A percentile compares a stretch with the other conserved stretches of the same genome.
Evolutionary conservation across 2,329 filamentous ascomycete genomes (phyloP).

Genomic region (Colletotrichum sojae): DNA sequence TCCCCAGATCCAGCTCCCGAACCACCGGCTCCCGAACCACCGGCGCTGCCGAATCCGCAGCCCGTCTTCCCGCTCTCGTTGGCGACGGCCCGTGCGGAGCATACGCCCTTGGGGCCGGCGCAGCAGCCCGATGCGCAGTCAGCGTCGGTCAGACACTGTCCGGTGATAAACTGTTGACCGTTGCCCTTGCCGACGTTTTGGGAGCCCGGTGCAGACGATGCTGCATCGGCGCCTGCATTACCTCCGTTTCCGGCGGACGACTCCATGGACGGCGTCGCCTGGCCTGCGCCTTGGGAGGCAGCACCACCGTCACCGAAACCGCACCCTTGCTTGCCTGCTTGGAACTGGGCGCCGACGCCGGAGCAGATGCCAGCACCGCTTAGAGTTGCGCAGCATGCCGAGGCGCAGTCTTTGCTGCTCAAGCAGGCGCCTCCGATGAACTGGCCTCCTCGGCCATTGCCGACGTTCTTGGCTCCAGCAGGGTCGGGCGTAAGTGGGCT

Average conservation of each 20-base stretch:
- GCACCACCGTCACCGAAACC: slow-evolving; percentile 42
- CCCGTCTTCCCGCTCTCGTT: slow-evolving; percentile 49
- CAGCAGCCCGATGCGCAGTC: slow-evolving; percentile 52
- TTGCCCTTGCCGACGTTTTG: slow-evolving; percentile 50
- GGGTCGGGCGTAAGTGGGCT: slow-evolving; percentile 46
- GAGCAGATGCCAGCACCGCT: slow-evolving; percentile 49
- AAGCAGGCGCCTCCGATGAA: slow-evolving; percentile 50
- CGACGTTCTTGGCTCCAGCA: slow-evolving; percentile 47
- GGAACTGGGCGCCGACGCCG: slow-evolving; percentile 44
- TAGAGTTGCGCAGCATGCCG: slow-evolving; percentile 44
- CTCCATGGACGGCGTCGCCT: slow-evolving; percentile 18
- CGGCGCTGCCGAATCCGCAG: slow-evolving; percentile 47
- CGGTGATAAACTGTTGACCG: slow-evolving; percentile 52
- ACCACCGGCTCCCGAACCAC: background rate
- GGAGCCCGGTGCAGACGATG: slow-evolving; percentile 19
- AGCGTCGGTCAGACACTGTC: slow-evolving; percentile 49
- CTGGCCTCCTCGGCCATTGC: slow-evolving; percentile 46
- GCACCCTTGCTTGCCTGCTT: slow-evolving; percentile 48
- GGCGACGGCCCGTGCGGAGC: slow-evolving; percentile 50
- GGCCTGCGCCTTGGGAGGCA: slow-evolving; percentile 10
- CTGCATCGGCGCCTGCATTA: background rate
- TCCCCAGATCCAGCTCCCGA: background rate
- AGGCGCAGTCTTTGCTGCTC: slow-evolving; percentile 48
- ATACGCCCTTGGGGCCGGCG: slow-evolving; percentile 50
- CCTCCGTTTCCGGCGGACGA: slow-evolving; percentile 6